Conservation (phyloP, 768 basidiomycete genomes). For the Tylopilus sp. region DNA sequence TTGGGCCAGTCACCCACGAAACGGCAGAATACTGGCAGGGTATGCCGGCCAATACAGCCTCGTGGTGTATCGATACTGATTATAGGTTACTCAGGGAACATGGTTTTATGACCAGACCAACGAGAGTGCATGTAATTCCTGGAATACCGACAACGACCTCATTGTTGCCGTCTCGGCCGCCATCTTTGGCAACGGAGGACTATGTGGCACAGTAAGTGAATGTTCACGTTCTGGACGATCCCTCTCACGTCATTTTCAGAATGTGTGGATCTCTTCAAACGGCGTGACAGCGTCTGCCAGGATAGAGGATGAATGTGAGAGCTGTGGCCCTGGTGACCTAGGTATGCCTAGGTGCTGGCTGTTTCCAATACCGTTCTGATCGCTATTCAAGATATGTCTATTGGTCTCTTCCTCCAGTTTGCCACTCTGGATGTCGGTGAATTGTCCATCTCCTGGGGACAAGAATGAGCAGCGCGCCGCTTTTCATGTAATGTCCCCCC, state of each 20-base stretch:
- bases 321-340: slow-evolving; percentile 50
- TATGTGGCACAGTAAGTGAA: slow-evolving; percentile 59
- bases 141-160: slow-evolving; percentile 44
- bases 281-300: slow-evolving; percentile 47
- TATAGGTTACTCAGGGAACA: slow-evolving; percentile 48
- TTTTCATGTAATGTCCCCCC: not conserved
- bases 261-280: slow-evolving; percentile 53
- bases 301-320: slow-evolving; percentile 56
- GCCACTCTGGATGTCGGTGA: slow-evolving; percentile 46
- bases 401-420: slow-evolving; percentile 53
- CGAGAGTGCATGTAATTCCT: slow-evolving; percentile 59
- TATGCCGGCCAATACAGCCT: slow-evolving; percentile 30
- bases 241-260: slow-evolving; percentile 37
- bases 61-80: slow-evolving; percentile 1
- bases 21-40: slow-evolving; percentile 51
- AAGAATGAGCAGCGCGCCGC: slow-evolving; percentile 26
- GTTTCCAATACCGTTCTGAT: slow-evolving; percentile 4
- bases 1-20: slow-evolving; percentile 39
- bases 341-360: slow-evolving; percentile 39
- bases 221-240: not conserved
- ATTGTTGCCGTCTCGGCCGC: slow-evolving; percentile 60
- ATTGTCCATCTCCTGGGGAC: slow-evolving; percentile 54
- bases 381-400: slow-evolving; percentile 57
- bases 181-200: slow-evolving; percentile 50
- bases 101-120: slow-evolving; percentile 50